Evolutionary conservation across 2,329 filamentous ascomycete species (phyloP), one percentile per base, ranked within the genome.

Genomic region (Cordyceps tenuipes): DNA sequence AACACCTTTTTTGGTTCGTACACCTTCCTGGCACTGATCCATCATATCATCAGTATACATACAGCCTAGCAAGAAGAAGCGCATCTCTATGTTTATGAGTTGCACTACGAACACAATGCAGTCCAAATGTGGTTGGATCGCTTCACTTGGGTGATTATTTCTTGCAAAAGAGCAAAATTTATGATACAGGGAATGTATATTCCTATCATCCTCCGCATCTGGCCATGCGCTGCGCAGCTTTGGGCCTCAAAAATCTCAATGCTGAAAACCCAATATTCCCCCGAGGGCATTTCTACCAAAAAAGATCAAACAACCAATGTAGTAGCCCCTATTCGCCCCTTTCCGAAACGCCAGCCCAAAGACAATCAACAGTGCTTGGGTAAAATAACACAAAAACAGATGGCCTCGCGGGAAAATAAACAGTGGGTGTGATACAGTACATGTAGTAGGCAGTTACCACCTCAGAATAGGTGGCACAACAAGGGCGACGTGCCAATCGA

Each of bases 261-360:
- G 55, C 55, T 57, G 2, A 34, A 57, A 57, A 57, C 39, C 29
- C n/a, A 57, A 49, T 29, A 17, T n/a, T 41, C 44, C 55, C 55
- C 17, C 19, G 17, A 21, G 55, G 44, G 44, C 19, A 49, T 49
- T 57, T 57, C 44, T 49, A 23, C 31, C 21, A 57, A 48, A 50
- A 49, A 31, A 57, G 34, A 57, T 57, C 55, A 49, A 41, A 57
- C 44, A 57, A 57, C 55, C 55, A 57, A 36, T 57, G 55, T 57
- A 57, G 55, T 57, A 57, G 39, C 44, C 46, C 44, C 17, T 26
- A 59, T 47, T 64, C 61, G 60, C 62, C 62, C 61, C 56, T 50
- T 50, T 29, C 63, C 62, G 60, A 41, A 66, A 66, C 63, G 64
- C 64, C 63, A 48, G 36, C 54, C 29, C 61, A 49, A 54, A 54